These are phyloP conservation scores for Aspergillus fumigatus DNA, from an alignment of 2,329 filamentous ascomycete genomes.

Conservation along the genomic window DNA sequence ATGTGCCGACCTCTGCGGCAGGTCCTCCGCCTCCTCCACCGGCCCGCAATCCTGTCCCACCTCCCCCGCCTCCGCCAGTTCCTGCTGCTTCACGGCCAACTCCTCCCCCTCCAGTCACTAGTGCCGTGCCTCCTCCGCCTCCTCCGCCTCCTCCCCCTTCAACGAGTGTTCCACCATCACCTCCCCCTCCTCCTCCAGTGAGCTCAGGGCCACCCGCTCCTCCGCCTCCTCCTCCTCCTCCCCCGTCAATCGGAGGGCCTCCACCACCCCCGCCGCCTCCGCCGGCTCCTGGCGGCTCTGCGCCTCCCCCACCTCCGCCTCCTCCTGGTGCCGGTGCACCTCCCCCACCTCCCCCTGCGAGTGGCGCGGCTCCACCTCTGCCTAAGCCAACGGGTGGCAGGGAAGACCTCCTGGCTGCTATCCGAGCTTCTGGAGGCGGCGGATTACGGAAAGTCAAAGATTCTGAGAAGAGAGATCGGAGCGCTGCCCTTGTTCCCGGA, in stretches of 20 bases:
- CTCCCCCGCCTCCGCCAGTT: conserved; percentile 42
- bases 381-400: conserved; percentile 36
- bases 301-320: conserved; percentile 18
- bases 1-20: conserved; percentile 27
- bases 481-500: conserved; percentile 41
- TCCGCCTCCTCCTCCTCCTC: conserved; percentile 35
- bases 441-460: conserved; percentile 45
- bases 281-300: conserved; percentile 14
- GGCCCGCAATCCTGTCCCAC: conserved; percentile 27
- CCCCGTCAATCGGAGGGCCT: conserved; percentile 31
- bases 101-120: conserved; percentile 24
- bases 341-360: conserved; percentile 44
- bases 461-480: conserved; percentile 45
- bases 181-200: conserved; percentile 41
- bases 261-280: conserved; percentile 29
- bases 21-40: conserved; percentile 57
- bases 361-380: conserved; percentile 41
- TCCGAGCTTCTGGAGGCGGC: conserved; percentile 48
- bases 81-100: conserved; percentile 33
- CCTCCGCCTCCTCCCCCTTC: conserved; percentile 30
- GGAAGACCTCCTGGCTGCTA: conserved; percentile 44
- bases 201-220: conserved; percentile 46
- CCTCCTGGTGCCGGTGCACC: conserved; percentile 41
- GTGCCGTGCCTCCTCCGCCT: conserved; percentile 25
- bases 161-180: conserved; percentile 51